These are phyloP conservation scores for Rhazya stricta DNA, from an alignment of 257 asterid genomes.

Conservation along the genomic window DNA sequence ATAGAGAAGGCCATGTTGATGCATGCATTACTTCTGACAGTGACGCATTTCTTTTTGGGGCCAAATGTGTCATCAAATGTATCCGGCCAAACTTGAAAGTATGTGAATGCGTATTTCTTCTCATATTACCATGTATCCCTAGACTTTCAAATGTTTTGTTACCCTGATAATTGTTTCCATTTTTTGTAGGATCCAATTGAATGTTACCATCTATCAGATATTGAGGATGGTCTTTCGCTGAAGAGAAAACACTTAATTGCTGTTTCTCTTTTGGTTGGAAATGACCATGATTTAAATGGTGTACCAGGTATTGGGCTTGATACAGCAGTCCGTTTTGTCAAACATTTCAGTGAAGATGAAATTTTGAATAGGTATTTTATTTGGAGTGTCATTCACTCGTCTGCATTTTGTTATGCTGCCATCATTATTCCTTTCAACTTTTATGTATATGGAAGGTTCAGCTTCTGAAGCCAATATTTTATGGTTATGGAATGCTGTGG, in stretches of 20 bases:
- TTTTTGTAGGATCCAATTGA: constrained; percentile 83
- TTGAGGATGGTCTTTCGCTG: constrained; percentile 78
- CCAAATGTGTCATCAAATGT: constrained; percentile 70
- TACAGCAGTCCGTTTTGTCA: constrained; percentile 82
- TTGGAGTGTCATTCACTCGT: neutral
- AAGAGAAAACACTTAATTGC: constrained; percentile 83
- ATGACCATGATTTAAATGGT: constrained; percentile 77
- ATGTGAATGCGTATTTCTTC: constrained; percentile 8
- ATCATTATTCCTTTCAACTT: neutral
- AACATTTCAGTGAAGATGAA: constrained; percentile 58
- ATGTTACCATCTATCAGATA: constrained; percentile 72
- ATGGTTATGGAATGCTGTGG: constrained; percentile 1
- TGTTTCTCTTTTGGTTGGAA: constrained; percentile 83
- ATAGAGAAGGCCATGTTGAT: constrained; percentile 77
- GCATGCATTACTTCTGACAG: constrained; percentile 95
- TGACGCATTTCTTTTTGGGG: constrained; percentile 86
- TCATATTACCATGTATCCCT: constrained; percentile 3
- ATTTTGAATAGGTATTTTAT: constrained; percentile 55
- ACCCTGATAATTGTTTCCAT: neutral
- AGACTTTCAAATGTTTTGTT: constrained; percentile 6
- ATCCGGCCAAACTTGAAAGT: constrained; percentile 75
- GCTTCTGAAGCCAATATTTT: constrained; percentile 1
- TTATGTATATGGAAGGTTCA: neutral
- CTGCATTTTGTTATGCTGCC: constrained; percentile 6
- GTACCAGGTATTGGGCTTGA: constrained; percentile 78